A percentile compares a stretch with the other conserved stretches of the same genome.
phyloP scores from a whole-genome alignment of 176 grass and related monocot genomes.

The Rhipidocladum racemiflorum region DNA sequence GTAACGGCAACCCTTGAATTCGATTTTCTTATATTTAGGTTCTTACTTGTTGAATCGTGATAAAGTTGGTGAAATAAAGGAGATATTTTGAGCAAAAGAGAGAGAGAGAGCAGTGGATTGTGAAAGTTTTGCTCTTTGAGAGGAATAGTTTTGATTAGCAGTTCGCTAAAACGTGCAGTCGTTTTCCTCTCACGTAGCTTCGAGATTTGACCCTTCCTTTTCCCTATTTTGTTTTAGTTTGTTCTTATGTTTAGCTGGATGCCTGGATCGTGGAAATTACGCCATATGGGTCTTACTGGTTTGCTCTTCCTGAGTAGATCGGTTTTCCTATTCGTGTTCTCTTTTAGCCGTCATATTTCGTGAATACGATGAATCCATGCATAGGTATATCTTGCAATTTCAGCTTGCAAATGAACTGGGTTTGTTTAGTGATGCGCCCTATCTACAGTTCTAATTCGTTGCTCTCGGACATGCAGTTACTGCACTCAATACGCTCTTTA shows the following conservation, averaged over 20 bases:
- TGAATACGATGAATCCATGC: slow-evolving; percentile 19
- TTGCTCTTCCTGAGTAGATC: not conserved
- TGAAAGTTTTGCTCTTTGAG: not conserved
- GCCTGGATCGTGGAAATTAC: not conserved
- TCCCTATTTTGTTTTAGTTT: not conserved
- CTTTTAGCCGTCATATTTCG: not conserved
- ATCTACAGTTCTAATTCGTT: slow-evolving; percentile 8
- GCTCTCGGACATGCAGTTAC: slow-evolving; percentile 50
- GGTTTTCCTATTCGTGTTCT: not conserved
- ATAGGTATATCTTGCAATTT: not conserved
- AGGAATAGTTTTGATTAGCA: not conserved
- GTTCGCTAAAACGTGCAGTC: not conserved
- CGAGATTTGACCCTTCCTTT: not conserved
- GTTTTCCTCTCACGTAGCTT: slow-evolving; percentile 17
- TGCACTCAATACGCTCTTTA: slow-evolving; percentile 75
- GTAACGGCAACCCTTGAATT: not conserved
- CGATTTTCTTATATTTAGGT: not conserved
- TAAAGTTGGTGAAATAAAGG: not conserved
- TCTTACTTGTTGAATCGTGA: slow-evolving; percentile 5
- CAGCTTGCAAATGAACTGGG: not conserved
- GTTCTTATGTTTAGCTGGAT: not conserved
- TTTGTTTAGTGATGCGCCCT: not conserved
- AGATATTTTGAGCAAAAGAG: not conserved
- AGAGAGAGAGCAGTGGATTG: not conserved
- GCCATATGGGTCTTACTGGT: not conserved